These are phyloP conservation scores for Diaporthe sp. DNA, from an alignment of 2,329 filamentous ascomycete genomes.

Conservation along the genomic window DNA sequence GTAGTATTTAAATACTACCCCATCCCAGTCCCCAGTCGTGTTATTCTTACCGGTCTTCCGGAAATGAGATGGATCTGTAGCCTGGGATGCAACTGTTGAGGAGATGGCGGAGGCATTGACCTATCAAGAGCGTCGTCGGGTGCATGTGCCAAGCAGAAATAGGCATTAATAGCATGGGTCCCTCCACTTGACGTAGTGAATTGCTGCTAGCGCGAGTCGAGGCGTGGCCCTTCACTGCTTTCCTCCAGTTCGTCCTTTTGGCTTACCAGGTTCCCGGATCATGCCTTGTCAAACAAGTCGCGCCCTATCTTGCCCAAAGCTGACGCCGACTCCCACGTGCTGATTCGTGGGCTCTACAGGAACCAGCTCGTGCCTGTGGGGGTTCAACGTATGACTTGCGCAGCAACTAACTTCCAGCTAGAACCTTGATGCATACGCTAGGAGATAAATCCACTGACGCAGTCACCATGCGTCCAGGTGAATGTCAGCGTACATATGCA, in stretches of 20 bases:
- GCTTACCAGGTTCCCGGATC: slow-evolving; percentile 7
- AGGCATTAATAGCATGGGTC: background rate
- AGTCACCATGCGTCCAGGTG: background rate
- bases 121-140: slow-evolving; percentile 21
- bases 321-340: slow-evolving; percentile 3
- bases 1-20: slow-evolving; percentile 17
- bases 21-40: background rate
- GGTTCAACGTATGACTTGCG: background rate
- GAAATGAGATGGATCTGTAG: slow-evolving; percentile 1
- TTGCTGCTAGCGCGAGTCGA: slow-evolving; percentile 13
- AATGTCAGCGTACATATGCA: background rate
- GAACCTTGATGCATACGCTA: background rate
- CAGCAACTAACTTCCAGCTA: background rate
- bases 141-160: slow-evolving; percentile 23
- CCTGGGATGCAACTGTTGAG: background rate
- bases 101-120: background rate
- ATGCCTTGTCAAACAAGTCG: background rate
- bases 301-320: background rate
- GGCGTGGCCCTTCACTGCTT: background rate
- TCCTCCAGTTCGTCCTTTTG: background rate
- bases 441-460: background rate
- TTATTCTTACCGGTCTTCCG: background rate
- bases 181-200: background rate
- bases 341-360: too few species aligned
- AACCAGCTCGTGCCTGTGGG: background rate